Evolutionary conservation across 768 basidiomycete genomes (phyloP).

Genomic region (Boletus rex-veris): DNA sequence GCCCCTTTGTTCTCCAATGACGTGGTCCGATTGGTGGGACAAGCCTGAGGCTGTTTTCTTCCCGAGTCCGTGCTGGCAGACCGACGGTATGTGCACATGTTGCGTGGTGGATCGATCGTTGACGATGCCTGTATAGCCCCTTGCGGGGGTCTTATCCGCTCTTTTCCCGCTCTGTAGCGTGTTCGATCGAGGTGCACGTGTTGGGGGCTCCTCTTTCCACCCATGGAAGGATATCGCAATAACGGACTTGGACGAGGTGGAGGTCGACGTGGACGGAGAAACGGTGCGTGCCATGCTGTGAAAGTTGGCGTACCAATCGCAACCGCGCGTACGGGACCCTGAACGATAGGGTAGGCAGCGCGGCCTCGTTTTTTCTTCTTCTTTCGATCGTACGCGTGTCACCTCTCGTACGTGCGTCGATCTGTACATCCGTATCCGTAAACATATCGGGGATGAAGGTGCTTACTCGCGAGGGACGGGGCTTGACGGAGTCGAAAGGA

Average conservation of each 20-base stretch:
- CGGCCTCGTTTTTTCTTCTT: not conserved
- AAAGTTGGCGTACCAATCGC: not conserved
- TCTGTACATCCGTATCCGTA: not conserved
- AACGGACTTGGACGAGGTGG: not conserved
- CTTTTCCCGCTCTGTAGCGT: not conserved
- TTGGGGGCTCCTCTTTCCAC: not conserved
- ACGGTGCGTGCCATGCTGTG: too few relatives aligned
- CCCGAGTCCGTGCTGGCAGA: not conserved
- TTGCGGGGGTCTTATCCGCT: not conserved
- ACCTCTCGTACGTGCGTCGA: not conserved
- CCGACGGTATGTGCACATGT: not conserved
- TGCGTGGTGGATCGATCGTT: not conserved
- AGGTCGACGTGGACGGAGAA: not conserved
- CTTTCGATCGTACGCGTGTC: not conserved
- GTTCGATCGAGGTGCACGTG: not conserved
- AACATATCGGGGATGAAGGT: too few relatives aligned
- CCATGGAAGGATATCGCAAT: not conserved
- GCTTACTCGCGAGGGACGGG: too few relatives aligned
- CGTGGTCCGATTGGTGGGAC: not conserved
- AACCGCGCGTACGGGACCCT: not conserved
- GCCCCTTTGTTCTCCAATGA: not conserved
- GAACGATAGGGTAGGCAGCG: not conserved
- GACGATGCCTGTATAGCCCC: constrained; percentile 6
- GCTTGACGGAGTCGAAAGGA: too few relatives aligned
- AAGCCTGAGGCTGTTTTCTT: not conserved